Conservation (phyloP, 192 early-diverging fungal species). For the Coemansia sp. region DNA sequence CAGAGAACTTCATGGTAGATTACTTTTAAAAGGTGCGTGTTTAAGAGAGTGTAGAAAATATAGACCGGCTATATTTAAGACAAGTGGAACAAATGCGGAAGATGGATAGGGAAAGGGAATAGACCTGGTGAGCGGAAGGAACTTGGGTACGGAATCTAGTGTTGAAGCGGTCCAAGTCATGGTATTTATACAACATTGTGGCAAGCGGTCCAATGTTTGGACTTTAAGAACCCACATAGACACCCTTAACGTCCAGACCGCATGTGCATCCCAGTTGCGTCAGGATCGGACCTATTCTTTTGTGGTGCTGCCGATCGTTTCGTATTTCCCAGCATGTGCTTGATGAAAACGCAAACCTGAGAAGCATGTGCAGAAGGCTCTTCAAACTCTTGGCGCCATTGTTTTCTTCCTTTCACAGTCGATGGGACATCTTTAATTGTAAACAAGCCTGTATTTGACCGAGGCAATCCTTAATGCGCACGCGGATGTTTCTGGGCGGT, state of each 20-base stretch:
- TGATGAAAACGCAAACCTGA: background rate
- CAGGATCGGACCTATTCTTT: background rate
- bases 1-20: conserved; percentile 11
- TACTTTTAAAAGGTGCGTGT: background rate
- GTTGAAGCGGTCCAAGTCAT: background rate
- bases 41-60: conserved; percentile 7
- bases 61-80: conserved; percentile 36
- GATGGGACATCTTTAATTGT: background rate
- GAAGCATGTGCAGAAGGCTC: background rate
- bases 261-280: background rate
- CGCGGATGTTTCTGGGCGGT: background rate
- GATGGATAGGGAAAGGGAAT: background rate
- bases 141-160: background rate
- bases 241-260: background rate
- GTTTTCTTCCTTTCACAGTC: background rate
- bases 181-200: background rate
- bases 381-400: background rate
- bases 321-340: background rate
- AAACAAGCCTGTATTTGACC: background rate
- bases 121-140: background rate
- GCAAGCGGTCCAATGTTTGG: too few relatives aligned
- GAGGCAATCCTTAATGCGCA: too few relatives aligned
- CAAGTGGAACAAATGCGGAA: background rate
- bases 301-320: background rate
- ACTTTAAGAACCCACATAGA: background rate